Evolutionary conservation across 768 basidiomycete genomes (phyloP).

Genomic region (Galerina sulciceps): DNA sequence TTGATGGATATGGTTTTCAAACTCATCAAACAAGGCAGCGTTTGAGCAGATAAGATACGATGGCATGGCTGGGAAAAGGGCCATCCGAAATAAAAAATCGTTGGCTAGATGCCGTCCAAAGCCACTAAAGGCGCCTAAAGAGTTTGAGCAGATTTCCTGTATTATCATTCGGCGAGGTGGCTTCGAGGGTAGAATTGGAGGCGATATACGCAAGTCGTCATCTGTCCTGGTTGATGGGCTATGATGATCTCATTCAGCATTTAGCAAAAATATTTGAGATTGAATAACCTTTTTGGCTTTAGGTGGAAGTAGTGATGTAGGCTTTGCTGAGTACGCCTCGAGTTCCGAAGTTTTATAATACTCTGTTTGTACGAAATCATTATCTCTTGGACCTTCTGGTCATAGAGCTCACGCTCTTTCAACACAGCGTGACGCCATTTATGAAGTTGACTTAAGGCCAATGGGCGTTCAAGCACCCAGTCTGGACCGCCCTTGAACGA

Average conservation of each 20-base stretch:
- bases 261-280: not conserved
- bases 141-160: constrained; percentile 5
- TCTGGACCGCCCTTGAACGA: constrained; percentile 17
- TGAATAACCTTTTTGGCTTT: not conserved
- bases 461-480: constrained; percentile 12
- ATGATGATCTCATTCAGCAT: not conserved
- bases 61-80: constrained; percentile 8
- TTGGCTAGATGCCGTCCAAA: constrained; percentile 16
- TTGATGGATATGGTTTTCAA: not conserved
- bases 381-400: not conserved
- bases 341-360: no score
- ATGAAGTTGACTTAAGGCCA: not conserved
- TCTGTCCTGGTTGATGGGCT: not conserved
- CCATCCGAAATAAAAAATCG: constrained; percentile 6
- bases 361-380: no score
- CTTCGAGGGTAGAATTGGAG: no score
- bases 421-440: constrained; percentile 6
- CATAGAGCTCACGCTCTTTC: not conserved
- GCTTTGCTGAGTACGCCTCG: no score
- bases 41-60: constrained; percentile 9
- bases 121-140: constrained; percentile 9
- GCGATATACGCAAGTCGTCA: not conserved
- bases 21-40: not conserved
- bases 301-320: not conserved
- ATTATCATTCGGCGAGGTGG: constrained; percentile 5